Conservation (phyloP, 441 rosid species). For the Monsonia emarginata region DNA sequence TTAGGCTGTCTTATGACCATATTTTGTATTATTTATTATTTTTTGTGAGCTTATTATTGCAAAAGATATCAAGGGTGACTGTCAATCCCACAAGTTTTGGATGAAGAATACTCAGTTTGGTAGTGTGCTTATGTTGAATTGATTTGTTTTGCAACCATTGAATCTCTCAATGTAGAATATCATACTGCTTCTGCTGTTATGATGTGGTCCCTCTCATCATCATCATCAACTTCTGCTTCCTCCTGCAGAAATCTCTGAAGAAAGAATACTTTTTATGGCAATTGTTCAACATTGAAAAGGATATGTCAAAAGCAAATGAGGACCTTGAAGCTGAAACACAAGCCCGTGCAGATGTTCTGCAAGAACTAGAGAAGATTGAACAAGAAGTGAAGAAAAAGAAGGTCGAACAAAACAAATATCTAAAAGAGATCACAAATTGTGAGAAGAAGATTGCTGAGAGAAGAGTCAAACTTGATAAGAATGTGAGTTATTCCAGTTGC, state of each 20-base stretch:
- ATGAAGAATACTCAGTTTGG: not conserved
- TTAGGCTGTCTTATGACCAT: not conserved
- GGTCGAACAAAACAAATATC: constrained; percentile 67
- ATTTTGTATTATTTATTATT: not conserved
- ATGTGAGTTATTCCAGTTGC: constrained; percentile 41
- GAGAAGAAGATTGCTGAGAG: constrained; percentile 82
- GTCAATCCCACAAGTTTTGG: not conserved
- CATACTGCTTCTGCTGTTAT: not conserved
- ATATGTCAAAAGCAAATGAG: constrained; percentile 46
- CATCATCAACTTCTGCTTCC: constrained; percentile 4
- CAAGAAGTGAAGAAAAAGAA: constrained; percentile 53
- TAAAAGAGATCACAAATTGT: constrained; percentile 61
- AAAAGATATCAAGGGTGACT: not conserved
- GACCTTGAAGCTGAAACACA: constrained; percentile 62
- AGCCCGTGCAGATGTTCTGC: constrained; percentile 50
- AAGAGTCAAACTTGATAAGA: constrained; percentile 53
- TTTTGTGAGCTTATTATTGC: not conserved
- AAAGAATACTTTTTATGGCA: constrained; percentile 80
- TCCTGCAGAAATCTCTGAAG: constrained; percentile 76
- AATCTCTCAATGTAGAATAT: not conserved
- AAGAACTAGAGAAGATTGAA: constrained; percentile 58
- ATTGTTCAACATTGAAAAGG: constrained; percentile 67
- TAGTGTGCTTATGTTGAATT: not conserved
- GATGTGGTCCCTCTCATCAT: not conserved
- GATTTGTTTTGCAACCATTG: not conserved